phyloP scores from a whole-genome alignment of 495 filamentous ascomycete species.

The Glonium stellatum region DNA sequence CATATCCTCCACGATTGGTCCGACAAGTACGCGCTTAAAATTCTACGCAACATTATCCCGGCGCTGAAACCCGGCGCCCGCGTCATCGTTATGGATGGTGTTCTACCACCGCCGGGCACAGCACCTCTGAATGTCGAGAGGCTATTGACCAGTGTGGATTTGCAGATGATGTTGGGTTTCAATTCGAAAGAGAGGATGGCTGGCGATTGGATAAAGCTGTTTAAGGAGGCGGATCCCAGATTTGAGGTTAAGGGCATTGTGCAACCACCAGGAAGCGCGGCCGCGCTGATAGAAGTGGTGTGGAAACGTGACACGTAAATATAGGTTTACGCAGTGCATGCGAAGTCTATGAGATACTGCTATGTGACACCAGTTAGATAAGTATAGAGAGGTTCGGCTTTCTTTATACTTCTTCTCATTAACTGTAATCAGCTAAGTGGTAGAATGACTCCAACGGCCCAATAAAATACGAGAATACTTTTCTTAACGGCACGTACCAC shows the following conservation, averaged over 20 bases:
- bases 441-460: too few relatives aligned
- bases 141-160: not conserved
- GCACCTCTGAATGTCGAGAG: not conserved
- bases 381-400: too few relatives aligned
- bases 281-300: not conserved
- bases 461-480: too few relatives aligned
- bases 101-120: slow-evolving; percentile 4
- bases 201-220: slow-evolving; percentile 13
- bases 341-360: too few relatives aligned
- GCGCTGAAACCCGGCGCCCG: slow-evolving; percentile 32
- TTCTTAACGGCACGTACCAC: too few relatives aligned
- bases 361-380: too few relatives aligned
- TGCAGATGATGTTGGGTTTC: slow-evolving; percentile 6
- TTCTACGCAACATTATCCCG: slow-evolving; percentile 35
- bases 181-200: slow-evolving; percentile 14
- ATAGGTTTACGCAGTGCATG: too few relatives aligned
- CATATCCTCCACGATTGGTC: slow-evolving; percentile 42
- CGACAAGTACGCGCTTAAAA: slow-evolving; percentile 33
- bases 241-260: slow-evolving; percentile 13
- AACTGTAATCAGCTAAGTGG: too few relatives aligned
- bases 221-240: slow-evolving; percentile 17
- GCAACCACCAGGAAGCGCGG: slow-evolving; percentile 2
- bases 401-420: too few relatives aligned
- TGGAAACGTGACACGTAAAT: not conserved
- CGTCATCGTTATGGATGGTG: slow-evolving; percentile 11